Conservation (phyloP, 2,329 filamentous ascomycete species). For the Sclerotinia glacialis region DNA sequence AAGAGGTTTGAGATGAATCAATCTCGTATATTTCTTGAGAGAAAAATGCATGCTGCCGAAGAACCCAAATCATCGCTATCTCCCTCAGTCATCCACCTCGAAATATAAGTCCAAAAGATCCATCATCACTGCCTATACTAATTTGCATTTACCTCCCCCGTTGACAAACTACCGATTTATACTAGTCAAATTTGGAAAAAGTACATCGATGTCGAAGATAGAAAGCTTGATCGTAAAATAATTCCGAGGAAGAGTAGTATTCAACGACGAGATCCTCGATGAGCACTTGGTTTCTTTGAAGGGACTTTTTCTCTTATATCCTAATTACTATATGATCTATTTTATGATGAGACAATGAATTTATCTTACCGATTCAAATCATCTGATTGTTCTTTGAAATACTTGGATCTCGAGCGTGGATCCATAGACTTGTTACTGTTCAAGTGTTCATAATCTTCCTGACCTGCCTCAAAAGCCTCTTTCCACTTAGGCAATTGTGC, state of each 20-base stretch:
- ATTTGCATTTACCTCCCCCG: too few species aligned
- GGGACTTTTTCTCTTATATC: neutral
- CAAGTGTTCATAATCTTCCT: constrained; percentile 14
- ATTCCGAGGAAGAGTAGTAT: neutral
- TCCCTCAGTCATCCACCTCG: too few species aligned
- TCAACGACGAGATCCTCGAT: neutral
- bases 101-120: too few species aligned
- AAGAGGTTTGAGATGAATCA: too few species aligned
- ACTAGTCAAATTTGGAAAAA: neutral
- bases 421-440: neutral
- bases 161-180: neutral
- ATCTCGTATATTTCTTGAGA: too few species aligned
- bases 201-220: neutral
- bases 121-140: too few species aligned
- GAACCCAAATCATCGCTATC: too few species aligned
- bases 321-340: neutral
- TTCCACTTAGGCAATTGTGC: neutral
- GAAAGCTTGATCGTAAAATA: neutral
- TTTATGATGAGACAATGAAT: accelerated
- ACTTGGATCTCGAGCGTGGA: neutral
- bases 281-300: neutral
- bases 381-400: neutral
- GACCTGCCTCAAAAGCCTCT: neutral
- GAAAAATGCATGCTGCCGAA: too few species aligned
- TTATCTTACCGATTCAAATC: neutral